Evolutionary conservation across 169 alveolate genomes (phyloP), one percentile per base, ranked within the genome.

Genomic region (Plasmodium yoelii): DNA sequence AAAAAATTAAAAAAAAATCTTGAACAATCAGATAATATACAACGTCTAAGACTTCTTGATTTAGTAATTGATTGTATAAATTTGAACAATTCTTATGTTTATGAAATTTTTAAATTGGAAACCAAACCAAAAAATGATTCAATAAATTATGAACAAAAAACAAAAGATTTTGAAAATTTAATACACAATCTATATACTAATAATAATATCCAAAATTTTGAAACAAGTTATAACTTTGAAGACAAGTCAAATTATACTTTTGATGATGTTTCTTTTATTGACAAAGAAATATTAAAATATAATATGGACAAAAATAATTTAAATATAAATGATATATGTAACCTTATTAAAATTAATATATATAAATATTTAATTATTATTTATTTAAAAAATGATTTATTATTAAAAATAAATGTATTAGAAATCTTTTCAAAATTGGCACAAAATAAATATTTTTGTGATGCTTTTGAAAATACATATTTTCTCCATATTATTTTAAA

Each of bases 341-440:
- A 49, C 15, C 67, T 67, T 46, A 67, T 51, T n/a, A 82, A 56
- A 82, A 82, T 82, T 67, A 65, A 82, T 82, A 18, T 82, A 47
- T 82, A 67, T 59, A 82, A 82, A 82, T 82, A 82, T 55, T 68
- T 82, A 28, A 18, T 51, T 61, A 82, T 82, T 46, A 53, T 82
- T n/a, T 82, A 82, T 28, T 15, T 53, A 46, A 82, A 82, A 70
- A 71, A 82, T 6, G 90, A 82, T 82, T 82, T 82, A 82, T 46
- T 82, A 46, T 26, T 82, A 70, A 82, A 82, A 82, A 82, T 82
- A 53, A 82, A 82, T 67, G 90, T 82, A 28, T 70, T 82, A 46
- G 90, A 82, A 61, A 82, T 82, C 2, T 82, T 67, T 26, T 82
- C 80, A 1, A 82, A 82, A 42, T 82, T 82, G 55, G 61, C 56